Evolutionary conservation across 805 yeast species (phyloP).

Genomic region (Naumovozyma dairenensis): DNA sequence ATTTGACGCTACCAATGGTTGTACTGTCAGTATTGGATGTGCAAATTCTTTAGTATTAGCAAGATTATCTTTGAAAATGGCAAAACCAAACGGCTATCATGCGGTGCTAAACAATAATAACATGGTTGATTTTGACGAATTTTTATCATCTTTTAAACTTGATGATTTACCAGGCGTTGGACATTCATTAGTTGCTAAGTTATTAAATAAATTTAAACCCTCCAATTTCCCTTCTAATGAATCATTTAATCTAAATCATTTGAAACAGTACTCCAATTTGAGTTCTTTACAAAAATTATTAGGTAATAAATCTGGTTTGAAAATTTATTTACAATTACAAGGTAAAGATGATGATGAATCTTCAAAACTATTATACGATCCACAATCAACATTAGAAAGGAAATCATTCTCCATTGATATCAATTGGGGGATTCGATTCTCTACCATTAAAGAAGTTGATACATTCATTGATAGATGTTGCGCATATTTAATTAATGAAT

Average conservation of each 20-base stretch:
- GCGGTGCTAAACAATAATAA: slow-evolving; percentile 28
- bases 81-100: slow-evolving; percentile 70
- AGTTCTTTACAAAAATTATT: slow-evolving; percentile 36
- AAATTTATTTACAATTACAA: slow-evolving; percentile 46
- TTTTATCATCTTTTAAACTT: slow-evolving; percentile 21
- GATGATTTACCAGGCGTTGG: slow-evolving; percentile 59
- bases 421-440: slow-evolving; percentile 82
- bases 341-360: slow-evolving; percentile 57
- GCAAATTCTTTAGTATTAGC: slow-evolving; percentile 68
- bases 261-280: slow-evolving; percentile 29
- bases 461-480: slow-evolving; percentile 48
- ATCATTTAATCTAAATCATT: slow-evolving; percentile 28
- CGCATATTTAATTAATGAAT: slow-evolving; percentile 41
- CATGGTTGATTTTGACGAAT: slow-evolving; percentile 25
- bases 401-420: slow-evolving; percentile 82
- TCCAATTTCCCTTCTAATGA: neutral
- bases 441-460: slow-evolving; percentile 50
- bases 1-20: slow-evolving; percentile 35
- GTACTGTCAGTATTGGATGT: slow-evolving; percentile 76
- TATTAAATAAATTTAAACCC: slow-evolving; percentile 23
- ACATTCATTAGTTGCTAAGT: slow-evolving; percentile 36
- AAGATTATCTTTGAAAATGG: slow-evolving; percentile 57
- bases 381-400: slow-evolving; percentile 41
- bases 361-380: slow-evolving; percentile 42
- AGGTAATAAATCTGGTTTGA: slow-evolving; percentile 65